Conservation (phyloP, 345 rosid genomes). For the Geranium rotundifolium region DNA sequence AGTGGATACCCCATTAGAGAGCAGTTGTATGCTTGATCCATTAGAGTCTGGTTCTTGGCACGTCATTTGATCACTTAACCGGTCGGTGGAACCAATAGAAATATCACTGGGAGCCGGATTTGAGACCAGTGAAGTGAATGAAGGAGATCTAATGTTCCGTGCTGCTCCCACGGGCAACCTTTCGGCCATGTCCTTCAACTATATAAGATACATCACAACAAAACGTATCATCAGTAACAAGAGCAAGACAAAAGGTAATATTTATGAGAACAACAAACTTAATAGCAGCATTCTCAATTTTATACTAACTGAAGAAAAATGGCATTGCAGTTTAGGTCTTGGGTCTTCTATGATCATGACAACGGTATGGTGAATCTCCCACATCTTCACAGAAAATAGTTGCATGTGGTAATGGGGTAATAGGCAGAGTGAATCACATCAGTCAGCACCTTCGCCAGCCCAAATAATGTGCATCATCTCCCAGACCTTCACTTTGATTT, state of each 20-base stretch:
- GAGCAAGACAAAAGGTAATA: background rate
- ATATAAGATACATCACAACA: constrained; percentile 8
- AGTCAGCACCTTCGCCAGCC: too few relatives aligned
- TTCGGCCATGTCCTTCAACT: constrained; percentile 61
- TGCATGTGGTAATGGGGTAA: too few relatives aligned
- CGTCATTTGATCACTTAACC: constrained; percentile 20
- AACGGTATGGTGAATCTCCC: too few relatives aligned
- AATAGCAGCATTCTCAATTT: background rate
- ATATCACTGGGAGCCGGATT: constrained; percentile 38
- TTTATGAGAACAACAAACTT: background rate
- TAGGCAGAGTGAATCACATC: too few relatives aligned
- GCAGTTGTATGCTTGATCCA: constrained; percentile 26
- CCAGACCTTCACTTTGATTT: too few relatives aligned
- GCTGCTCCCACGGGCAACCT: constrained; percentile 17
- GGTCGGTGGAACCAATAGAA: constrained; percentile 30
- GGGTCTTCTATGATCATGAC: too few relatives aligned
- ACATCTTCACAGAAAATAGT: too few relatives aligned
- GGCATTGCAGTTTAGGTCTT: too few relatives aligned
- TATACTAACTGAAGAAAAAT: background rate
- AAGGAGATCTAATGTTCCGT: constrained; percentile 1
- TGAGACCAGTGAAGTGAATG: constrained; percentile 32
- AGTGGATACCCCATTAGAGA: constrained; percentile 41
- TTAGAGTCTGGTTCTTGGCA: constrained; percentile 34
- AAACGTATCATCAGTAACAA: constrained; percentile 14
- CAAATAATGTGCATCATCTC: too few relatives aligned